Conservation (phyloP, 257 asterid species). For the Jacaranda copaia region DNA sequence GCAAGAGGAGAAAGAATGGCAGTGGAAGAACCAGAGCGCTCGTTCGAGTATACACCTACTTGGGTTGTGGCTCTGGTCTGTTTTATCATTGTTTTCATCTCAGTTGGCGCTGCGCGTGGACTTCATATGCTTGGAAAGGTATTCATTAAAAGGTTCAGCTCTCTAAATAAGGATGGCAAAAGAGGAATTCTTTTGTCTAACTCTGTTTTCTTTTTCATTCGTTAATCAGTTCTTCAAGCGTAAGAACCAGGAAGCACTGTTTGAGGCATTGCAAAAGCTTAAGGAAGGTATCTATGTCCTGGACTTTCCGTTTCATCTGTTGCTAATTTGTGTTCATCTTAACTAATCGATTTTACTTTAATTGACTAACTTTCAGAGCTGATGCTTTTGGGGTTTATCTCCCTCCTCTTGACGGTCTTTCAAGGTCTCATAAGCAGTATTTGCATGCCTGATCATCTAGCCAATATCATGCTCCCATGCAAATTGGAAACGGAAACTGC, state of each 20-base stretch:
- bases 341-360: neutral
- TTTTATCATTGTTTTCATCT: conserved; percentile 71
- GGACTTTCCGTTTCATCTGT: neutral
- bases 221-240: conserved; percentile 58
- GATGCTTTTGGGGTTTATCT: conserved; percentile 94
- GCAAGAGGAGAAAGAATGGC: conserved; percentile 36
- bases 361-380: conserved; percentile 57
- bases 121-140: conserved; percentile 87
- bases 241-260: conserved; percentile 57
- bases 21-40: conserved; percentile 44
- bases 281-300: conserved; percentile 72
- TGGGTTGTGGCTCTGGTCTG: conserved; percentile 89
- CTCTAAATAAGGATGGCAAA: too few relatives aligned
- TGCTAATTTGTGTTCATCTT: neutral
- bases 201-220: neutral
- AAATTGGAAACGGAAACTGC: conserved; percentile 25
- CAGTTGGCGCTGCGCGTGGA: conserved; percentile 68
- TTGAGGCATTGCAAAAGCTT: conserved; percentile 73
- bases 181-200: neutral
- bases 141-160: neutral
- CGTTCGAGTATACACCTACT: conserved; percentile 77
- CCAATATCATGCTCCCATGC: conserved; percentile 86
- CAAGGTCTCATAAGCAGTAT: conserved; percentile 64
- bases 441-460: conserved; percentile 62
- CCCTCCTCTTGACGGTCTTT: conserved; percentile 73